These are phyloP conservation scores for Samsoniella hepiali DNA, from an alignment of 2,329 filamentous ascomycete genomes.

Conservation along the genomic window DNA sequence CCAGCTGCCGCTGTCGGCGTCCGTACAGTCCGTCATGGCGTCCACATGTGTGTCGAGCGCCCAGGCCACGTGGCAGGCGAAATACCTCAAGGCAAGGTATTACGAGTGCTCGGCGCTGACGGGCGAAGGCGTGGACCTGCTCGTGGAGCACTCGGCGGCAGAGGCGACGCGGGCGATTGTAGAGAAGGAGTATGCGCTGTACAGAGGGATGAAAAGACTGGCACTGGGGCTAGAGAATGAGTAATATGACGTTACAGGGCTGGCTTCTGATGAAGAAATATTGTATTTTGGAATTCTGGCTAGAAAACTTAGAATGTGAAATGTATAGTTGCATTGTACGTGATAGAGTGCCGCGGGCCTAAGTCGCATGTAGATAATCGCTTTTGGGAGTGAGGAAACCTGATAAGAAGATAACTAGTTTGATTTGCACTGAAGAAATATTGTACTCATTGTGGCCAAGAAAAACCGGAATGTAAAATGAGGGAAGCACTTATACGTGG, in stretches of 20 bases:
- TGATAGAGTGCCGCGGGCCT: too few relatives aligned
- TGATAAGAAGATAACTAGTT: background rate
- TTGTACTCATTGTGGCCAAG: background rate
- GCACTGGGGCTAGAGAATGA: background rate
- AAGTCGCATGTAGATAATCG: too few relatives aligned
- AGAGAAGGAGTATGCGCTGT: slow-evolving; percentile 16
- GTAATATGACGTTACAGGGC: background rate
- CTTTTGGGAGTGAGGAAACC: too few relatives aligned
- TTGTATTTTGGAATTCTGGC: background rate
- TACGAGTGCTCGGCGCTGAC: slow-evolving; percentile 37
- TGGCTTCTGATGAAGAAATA: too few relatives aligned
- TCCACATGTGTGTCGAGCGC: slow-evolving; percentile 12
- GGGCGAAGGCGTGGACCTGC: slow-evolving; percentile 32
- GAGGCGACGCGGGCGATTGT: slow-evolving; percentile 26
- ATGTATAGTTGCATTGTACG: too few relatives aligned
- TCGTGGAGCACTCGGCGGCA: slow-evolving; percentile 29
- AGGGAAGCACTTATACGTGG: background rate
- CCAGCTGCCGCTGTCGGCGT: slow-evolving; percentile 9
- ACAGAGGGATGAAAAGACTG: background rate
- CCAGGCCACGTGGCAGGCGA: slow-evolving; percentile 34
- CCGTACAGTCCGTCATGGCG: background rate
- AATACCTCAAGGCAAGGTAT: slow-evolving; percentile 31
- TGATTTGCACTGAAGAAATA: background rate
- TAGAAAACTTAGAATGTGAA: background rate
- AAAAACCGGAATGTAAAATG: background rate